Base-by-base conservation (phyloP, 257 asterid species). In the Solanum sejunctum region DNA sequence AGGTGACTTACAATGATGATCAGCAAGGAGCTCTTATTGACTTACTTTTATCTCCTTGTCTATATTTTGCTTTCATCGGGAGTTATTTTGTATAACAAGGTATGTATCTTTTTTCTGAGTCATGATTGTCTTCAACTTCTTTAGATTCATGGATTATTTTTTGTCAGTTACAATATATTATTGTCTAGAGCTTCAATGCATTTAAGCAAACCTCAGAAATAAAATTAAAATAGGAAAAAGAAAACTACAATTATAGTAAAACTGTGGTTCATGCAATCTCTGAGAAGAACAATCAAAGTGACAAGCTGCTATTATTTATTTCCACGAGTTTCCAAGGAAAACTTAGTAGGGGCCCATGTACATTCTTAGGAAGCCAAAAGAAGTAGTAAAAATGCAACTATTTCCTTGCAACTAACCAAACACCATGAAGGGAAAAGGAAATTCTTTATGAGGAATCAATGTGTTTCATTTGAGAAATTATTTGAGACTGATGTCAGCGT, bases 81-180 rank as follows among this genome's bases (percentile, higher is more conserved):
- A 85, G 98, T 96, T 86, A 96, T 96, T 85, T 92, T 96, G 81
- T 95, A 95, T 90, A 96, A 96, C 93, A 96, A 96, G 98, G 99
- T 95, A 89, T 57, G 89, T 36, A 49, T 15, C 13, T 8, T 41
- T 10, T 56, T 52, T 58, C 82, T 69, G 20, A 69, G 54, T 20
- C 51, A 36, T 32, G 36, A 69, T 51, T 83, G 47, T 54, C 70
- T 69, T 80, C 17, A 10, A 51, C 64, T 77, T 77, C 82, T 26
- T 77, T 77, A 23, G 82, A 77, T 28, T 32, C 64, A 77, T 77
- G 26, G 47, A 26, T 77, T 18, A 28, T 77, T 77, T 63, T 43
- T 43, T 77, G 26, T 77, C 10, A 52, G 47, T 26, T 77, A 10
- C 47, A 51, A 52, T 77, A 17, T 9, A 23, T 26, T 52, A 49